Percentiles rank a stretch among this genome's conserved stretches.
Evolutionary conservation across 75 land plant genomes (phyloP).

Genomic region (Pseudotsuga menziesii): DNA sequence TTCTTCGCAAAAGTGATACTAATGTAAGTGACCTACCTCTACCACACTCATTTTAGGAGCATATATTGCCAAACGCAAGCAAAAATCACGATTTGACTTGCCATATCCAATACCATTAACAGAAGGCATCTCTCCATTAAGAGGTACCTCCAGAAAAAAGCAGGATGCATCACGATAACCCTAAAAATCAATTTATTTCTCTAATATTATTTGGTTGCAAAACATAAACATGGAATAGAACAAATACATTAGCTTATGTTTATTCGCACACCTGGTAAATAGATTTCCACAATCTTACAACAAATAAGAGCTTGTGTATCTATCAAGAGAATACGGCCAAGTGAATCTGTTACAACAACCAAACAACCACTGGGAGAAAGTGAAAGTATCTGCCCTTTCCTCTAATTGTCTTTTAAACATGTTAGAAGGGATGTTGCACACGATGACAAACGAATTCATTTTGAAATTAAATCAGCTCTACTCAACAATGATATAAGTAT

Average conservation of each 20-base stretch:
- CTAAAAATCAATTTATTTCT: too few species aligned
- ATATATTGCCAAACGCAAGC: conserved; percentile 85
- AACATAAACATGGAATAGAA: too few species aligned
- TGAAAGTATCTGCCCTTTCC: conserved; percentile 86
- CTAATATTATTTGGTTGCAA: too few species aligned
- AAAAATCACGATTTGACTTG: conserved; percentile 61
- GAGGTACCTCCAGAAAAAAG: conserved; percentile 84
- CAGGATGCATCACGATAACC: conserved; percentile 97
- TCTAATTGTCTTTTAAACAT: conserved; percentile 70
- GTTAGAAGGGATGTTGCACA: conserved; percentile 82
- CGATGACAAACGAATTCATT: too few species aligned
- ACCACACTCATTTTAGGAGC: conserved; percentile 89
- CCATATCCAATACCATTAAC: conserved; percentile 25
- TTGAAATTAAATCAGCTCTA: too few species aligned
- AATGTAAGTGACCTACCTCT: too few species aligned
- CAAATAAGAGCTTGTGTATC: conserved; percentile 94
- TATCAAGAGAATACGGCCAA: conserved; percentile 79
- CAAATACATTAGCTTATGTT: background rate
- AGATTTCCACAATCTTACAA: conserved; percentile 95
- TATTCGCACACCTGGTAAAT: background rate
- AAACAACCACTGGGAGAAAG: conserved; percentile 90
- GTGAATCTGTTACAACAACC: conserved; percentile 95
- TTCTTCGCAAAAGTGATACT: too few species aligned
- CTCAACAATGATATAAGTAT: too few species aligned
- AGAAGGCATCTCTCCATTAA: conserved; percentile 29